A percentile compares a stretch with the other conserved stretches of the same genome.
Evolutionary conservation across 2,329 filamentous ascomycete species (phyloP).

Genomic region (Teratosphaeria viscida): DNA sequence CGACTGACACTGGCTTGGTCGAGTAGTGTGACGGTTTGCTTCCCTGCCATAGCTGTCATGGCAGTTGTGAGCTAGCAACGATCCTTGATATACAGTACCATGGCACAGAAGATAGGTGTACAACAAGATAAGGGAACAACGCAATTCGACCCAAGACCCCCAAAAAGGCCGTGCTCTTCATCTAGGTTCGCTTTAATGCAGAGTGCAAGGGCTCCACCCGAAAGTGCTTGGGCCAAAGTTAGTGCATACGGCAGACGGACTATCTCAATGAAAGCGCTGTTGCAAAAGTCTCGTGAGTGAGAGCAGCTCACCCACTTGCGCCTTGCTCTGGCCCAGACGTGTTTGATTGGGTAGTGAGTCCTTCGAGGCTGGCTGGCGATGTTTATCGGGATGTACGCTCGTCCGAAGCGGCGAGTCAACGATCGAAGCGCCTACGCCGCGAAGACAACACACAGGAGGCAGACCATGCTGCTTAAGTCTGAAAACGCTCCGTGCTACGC

Average conservation of each 20-base stretch:
- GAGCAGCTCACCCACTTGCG: neutral
- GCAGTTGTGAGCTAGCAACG: too few species aligned
- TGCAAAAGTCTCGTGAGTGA: neutral
- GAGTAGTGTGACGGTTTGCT: too few species aligned
- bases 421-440: too few species aligned
- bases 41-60: too few species aligned
- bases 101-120: too few species aligned
- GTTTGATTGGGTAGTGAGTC: neutral
- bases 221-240: neutral
- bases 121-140: too few species aligned
- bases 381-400: neutral
- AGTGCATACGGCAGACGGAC: neutral
- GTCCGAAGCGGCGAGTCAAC: neutral
- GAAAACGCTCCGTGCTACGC: neutral
- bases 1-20: too few species aligned
- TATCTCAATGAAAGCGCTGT: neutral
- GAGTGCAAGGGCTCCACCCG: neutral
- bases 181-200: neutral
- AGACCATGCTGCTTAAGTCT: neutral
- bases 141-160: too few species aligned
- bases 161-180: too few species aligned
- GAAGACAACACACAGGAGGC: neutral
- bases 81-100: too few species aligned
- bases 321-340: neutral
- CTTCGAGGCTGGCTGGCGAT: neutral